Evolutionary conservation across 495 filamentous ascomycete genomes (phyloP).

Genomic region (Coniosporium apollinis): DNA sequence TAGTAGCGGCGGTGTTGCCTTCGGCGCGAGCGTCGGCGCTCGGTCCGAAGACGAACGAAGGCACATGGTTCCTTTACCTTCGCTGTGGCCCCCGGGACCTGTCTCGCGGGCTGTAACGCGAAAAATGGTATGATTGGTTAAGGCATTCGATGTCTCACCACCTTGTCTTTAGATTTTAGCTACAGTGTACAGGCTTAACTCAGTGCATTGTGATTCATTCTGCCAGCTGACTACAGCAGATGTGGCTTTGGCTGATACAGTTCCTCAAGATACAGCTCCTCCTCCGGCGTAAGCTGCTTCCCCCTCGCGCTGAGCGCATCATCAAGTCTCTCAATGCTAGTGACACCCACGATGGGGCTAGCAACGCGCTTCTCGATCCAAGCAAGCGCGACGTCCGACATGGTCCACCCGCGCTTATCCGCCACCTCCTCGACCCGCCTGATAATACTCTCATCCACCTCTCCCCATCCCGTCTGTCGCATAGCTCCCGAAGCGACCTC

Average conservation of each 20-base stretch:
- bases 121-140: no score
- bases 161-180: no score
- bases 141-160: no score
- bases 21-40: no score
- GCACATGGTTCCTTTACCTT: no score
- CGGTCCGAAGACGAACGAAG: no score
- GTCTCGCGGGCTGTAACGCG: no score
- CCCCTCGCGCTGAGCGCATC: not conserved
- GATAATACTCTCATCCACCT: conserved; percentile 6
- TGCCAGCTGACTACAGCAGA: no score
- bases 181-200: no score
- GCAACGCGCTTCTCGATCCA: conserved; percentile 4
- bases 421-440: conserved; percentile 10
- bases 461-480: not conserved
- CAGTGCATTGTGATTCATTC: no score
- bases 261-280: not conserved
- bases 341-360: not conserved
- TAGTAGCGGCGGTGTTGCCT: no score
- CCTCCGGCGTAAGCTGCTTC: not conserved
- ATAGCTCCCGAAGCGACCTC: not conserved
- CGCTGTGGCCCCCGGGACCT: no score
- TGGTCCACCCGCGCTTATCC: conserved; percentile 7
- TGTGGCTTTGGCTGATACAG: not conserved
- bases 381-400: conserved; percentile 7
- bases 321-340: not conserved